Evolutionary conservation across 768 basidiomycete species (phyloP).

Genomic region (Pseudohyphozyma bogoriensis): DNA sequence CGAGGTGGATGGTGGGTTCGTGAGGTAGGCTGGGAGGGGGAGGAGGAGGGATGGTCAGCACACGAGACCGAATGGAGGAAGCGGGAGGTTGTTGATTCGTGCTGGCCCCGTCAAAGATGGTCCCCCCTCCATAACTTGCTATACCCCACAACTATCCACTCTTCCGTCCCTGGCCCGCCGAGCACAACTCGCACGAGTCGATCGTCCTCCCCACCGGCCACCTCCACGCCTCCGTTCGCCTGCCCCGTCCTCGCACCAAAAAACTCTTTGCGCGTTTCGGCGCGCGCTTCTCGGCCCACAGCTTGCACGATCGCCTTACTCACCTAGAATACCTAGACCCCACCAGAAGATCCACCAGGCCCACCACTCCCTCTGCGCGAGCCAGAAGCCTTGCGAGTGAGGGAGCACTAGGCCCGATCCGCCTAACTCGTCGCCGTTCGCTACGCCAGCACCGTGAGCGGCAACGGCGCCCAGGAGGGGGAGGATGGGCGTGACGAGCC

Average conservation of each 20-base stretch:
- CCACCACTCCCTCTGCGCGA: constrained; percentile 19
- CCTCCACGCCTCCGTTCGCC: too few relatives aligned
- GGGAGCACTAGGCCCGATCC: neutral
- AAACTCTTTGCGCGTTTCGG: neutral
- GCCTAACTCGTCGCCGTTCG: too few relatives aligned
- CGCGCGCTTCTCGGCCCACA: neutral
- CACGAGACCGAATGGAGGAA: neutral
- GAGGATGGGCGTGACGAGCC: too few relatives aligned
- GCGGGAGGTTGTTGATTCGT: neutral
- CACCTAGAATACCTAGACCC: constrained; percentile 19
- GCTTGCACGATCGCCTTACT: neutral
- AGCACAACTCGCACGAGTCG: too few relatives aligned
- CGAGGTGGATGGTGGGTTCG: constrained; percentile 86
- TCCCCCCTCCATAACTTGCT: neutral
- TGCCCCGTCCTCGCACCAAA: neutral
- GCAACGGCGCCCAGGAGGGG: too few relatives aligned
- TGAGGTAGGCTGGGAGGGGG: constrained; percentile 65
- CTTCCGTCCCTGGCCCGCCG: too few relatives aligned
- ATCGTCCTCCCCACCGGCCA: too few relatives aligned
- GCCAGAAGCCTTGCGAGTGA: neutral
- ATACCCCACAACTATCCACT: too few relatives aligned
- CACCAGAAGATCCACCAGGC: constrained; percentile 6
- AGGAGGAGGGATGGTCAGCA: neutral
- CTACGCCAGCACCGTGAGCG: too few relatives aligned
- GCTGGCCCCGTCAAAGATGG: neutral